These are phyloP conservation scores for Trypanosomatidae sp. DNA, from an alignment of 208 protist species.

Conservation along the genomic window DNA sequence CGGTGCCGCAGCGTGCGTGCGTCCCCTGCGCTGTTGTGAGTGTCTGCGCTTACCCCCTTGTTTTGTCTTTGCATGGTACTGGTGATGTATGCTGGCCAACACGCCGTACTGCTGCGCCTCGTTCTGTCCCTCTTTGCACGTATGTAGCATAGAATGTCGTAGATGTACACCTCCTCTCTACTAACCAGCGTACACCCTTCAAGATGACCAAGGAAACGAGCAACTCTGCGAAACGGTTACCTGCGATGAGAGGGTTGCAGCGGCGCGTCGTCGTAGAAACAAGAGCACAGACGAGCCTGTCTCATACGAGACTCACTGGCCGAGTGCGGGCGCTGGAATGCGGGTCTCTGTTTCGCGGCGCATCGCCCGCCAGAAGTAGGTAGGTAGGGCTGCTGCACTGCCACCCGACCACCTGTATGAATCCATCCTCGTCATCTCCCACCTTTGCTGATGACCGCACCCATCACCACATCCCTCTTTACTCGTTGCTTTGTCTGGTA, in stretches of 20 bases:
- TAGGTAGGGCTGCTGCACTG: not conserved
- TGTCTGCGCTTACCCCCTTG: not conserved
- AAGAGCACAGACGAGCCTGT: not conserved
- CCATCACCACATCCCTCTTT: not conserved
- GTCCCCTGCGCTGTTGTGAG: not conserved
- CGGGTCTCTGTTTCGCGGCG: not conserved
- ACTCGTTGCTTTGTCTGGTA: not conserved
- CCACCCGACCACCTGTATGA: not conserved
- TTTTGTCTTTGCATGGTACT: not conserved
- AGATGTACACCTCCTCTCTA: not conserved
- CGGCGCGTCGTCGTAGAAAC: not conserved
- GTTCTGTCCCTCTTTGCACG: not conserved
- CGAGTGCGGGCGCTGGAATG: no score
- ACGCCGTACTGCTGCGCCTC: not conserved
- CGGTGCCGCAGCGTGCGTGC: not conserved
- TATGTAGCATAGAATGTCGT: not conserved
- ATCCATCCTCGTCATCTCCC: not conserved
- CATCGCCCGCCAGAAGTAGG: not conserved
- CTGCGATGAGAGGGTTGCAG: not conserved
- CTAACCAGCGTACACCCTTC: not conserved
- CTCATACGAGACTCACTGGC: not conserved
- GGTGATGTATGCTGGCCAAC: constrained; percentile 1
- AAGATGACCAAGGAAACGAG: no score
- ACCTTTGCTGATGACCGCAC: not conserved
- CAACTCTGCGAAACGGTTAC: not conserved